Conservation (phyloP, 1,284 basidiomycete genomes). For the Cystobasidium slooffiae region DNA sequence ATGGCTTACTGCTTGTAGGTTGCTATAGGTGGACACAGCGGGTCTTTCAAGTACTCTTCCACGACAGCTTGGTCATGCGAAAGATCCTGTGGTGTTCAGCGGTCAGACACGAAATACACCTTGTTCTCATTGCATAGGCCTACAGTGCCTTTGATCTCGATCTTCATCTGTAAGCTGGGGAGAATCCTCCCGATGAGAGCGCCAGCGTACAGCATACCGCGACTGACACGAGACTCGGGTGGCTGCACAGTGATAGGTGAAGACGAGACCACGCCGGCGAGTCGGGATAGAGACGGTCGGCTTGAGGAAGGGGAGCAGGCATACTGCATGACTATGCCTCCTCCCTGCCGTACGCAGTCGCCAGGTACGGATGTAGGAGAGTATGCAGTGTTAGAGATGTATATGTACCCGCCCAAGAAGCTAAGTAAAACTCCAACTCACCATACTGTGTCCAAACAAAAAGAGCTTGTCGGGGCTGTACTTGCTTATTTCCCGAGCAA, state of each 20-base stretch:
- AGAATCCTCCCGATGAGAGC: conserved; percentile 22
- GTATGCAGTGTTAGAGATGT: background rate
- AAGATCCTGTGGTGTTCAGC: conserved; percentile 44
- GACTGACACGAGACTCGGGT: conserved; percentile 1
- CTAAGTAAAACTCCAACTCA: conserved; percentile 2
- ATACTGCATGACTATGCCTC: conserved; percentile 35
- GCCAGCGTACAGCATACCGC: conserved; percentile 19
- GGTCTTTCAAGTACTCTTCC: conserved; percentile 51
- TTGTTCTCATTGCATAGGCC: background rate
- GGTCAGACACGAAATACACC: background rate
- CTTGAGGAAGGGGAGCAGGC: background rate
- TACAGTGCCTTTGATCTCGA: conserved; percentile 33
- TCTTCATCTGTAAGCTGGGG: conserved; percentile 41
- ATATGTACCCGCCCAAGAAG: background rate
- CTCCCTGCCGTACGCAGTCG: conserved; percentile 2
- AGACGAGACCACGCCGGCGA: conserved; percentile 38
- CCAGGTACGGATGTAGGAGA: background rate
- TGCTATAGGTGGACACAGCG: conserved; percentile 51
- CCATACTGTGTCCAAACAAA: conserved; percentile 59
- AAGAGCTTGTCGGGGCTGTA: conserved; percentile 52
- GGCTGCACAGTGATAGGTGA: conserved; percentile 40
- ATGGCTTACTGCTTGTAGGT: conserved; percentile 46
- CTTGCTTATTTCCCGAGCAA: conserved; percentile 48
- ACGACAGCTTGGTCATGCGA: conserved; percentile 49
- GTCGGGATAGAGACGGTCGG: conserved; percentile 16